These are phyloP conservation scores for Geotrichum fermentans DNA, from an alignment of 1,139 yeast species.

Conservation along the genomic window DNA sequence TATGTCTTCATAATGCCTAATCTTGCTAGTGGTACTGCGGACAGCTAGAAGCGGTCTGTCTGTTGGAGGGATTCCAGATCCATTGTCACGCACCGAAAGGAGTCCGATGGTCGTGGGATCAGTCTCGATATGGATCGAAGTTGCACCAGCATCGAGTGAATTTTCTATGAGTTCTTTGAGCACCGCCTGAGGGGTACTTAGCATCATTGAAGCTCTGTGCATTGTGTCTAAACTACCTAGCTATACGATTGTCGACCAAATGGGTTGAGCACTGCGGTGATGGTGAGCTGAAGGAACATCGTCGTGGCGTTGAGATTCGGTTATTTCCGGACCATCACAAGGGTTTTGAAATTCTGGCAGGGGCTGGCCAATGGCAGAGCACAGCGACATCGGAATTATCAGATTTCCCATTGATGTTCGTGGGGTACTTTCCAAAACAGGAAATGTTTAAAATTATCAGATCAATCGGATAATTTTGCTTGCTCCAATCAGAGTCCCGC, in stretches of 20 bases:
- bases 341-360: background rate
- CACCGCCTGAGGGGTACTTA: conserved; percentile 11
- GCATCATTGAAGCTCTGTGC: conserved; percentile 11
- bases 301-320: too few species aligned
- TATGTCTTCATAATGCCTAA: conserved; percentile 50
- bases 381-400: conserved; percentile 2
- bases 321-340: background rate
- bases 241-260: background rate
- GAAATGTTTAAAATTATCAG: background rate
- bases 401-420: too few species aligned
- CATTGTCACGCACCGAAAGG: conserved; percentile 68
- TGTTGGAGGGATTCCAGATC: conserved; percentile 56
- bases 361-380: background rate
- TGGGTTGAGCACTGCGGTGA: background rate
- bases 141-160: conserved; percentile 68
- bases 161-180: conserved; percentile 73
- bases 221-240: background rate
- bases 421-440: background rate
- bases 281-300: background rate
- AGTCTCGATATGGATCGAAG: conserved; percentile 53
- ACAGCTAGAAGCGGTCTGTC: conserved; percentile 60
- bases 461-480: background rate
- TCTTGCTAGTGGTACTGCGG: conserved; percentile 69
- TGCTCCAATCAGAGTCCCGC: too few species aligned
- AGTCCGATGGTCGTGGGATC: conserved; percentile 63